A percentile compares a stretch with the other conserved stretches of the same genome.
Conservation (phyloP, 306 rosid genomes). For the Quillaja saponaria region DNA sequence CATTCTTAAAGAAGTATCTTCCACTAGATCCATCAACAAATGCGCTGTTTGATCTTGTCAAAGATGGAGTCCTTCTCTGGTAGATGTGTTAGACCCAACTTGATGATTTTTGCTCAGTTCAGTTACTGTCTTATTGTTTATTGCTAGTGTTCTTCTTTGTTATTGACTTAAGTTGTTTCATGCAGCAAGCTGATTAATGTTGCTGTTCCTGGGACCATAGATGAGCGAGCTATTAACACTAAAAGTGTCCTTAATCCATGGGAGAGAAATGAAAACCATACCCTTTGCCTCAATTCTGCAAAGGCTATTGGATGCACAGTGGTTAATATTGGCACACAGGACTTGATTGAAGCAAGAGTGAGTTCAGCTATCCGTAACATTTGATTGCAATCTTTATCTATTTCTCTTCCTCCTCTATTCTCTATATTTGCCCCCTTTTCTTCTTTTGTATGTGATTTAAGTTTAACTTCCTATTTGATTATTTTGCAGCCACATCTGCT, state of each 20-base stretch:
- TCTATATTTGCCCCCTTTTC: constrained; percentile 17
- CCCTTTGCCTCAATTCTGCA: constrained; percentile 96
- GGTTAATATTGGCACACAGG: constrained; percentile 97
- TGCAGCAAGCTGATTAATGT: constrained; percentile 93
- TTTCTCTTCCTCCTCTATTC: constrained; percentile 16
- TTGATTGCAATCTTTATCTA: constrained; percentile 10
- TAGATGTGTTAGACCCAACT: constrained; percentile 40
- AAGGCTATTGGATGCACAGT: constrained; percentile 99
- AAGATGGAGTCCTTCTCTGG: constrained; percentile 98
- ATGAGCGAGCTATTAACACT: constrained; percentile 96
- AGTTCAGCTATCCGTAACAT: constrained; percentile 36
- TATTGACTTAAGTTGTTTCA: constrained; percentile 36
- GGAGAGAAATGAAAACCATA: constrained; percentile 99
- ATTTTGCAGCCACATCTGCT: constrained; percentile 77
- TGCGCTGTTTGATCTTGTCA: constrained; percentile 86
- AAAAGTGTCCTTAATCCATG: constrained; percentile 89
- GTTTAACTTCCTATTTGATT: constrained; percentile 21
- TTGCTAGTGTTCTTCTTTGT: constrained; percentile 16
- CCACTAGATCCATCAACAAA: constrained; percentile 77
- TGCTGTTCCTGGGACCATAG: constrained; percentile 99
- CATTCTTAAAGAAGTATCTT: constrained; percentile 75
- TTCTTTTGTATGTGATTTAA: neutral
- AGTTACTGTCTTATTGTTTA: constrained; percentile 2
- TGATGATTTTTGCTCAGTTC: constrained; percentile 9
- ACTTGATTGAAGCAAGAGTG: constrained; percentile 89